A percentile compares a stretch with the other conserved stretches of the same genome.
These are phyloP conservation scores for Brettanomyces sp. DNA, from an alignment of 805 yeast species.

Conservation along the genomic window DNA sequence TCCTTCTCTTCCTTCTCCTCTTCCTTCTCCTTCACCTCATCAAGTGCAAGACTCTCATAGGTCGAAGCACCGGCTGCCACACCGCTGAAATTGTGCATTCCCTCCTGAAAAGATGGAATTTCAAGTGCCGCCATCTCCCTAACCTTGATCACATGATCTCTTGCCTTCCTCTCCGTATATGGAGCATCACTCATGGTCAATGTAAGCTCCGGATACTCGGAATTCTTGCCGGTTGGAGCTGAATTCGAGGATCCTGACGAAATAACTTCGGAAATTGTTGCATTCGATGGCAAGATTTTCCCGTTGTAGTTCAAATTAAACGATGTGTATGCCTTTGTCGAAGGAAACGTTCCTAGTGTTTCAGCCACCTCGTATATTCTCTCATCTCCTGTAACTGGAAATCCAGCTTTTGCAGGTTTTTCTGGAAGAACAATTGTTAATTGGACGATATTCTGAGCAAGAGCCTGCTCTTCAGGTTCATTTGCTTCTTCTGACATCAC, in stretches of 20 bases:
- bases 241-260: background rate
- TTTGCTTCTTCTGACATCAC: no score
- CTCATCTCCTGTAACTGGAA: conserved; percentile 28
- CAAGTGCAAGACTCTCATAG: conserved; percentile 33
- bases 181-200: conserved; percentile 42
- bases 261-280: conserved; percentile 17
- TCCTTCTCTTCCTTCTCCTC: conserved; percentile 8
- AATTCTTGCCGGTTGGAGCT: conserved; percentile 18
- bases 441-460: conserved; percentile 2
- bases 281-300: conserved; percentile 20
- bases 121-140: conserved; percentile 54
- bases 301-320: conserved; percentile 38
- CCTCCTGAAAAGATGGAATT: conserved; percentile 34
- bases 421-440: conserved; percentile 20
- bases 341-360: conserved; percentile 47
- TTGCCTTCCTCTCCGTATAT: conserved; percentile 52
- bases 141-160: conserved; percentile 52
- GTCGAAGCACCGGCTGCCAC: conserved; percentile 42
- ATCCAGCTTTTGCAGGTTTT: conserved; percentile 15
- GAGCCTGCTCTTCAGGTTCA: no score
- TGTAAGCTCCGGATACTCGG: conserved; percentile 14
- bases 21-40: conserved; percentile 13
- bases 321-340: conserved; percentile 51
- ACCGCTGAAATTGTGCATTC: conserved; percentile 28
- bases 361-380: conserved; percentile 48